Evolutionary conservation across 192 early-diverging fungal species (phyloP).

Genomic region (Coemansia sp.): DNA sequence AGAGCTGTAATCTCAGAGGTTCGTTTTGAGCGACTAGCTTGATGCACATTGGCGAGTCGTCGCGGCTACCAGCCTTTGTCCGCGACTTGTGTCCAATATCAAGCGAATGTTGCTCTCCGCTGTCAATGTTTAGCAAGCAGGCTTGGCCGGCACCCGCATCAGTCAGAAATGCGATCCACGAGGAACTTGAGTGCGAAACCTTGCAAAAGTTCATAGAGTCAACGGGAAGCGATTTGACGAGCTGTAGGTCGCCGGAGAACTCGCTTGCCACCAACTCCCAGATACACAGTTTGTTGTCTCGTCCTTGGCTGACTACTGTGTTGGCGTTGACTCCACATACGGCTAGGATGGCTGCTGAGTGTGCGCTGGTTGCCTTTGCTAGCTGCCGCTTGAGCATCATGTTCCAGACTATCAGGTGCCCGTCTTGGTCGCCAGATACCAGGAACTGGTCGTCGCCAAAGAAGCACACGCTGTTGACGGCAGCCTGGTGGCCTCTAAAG

Average conservation of each 20-base stretch:
- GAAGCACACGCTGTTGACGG: slow-evolving; percentile 53
- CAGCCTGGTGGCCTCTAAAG: slow-evolving; percentile 48
- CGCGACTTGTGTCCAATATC: slow-evolving; percentile 26
- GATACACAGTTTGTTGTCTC: slow-evolving; percentile 46
- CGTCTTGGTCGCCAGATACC: slow-evolving; percentile 52
- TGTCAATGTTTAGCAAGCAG: slow-evolving; percentile 19
- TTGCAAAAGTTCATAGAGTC: slow-evolving; percentile 57
- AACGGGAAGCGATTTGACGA: slow-evolving; percentile 12
- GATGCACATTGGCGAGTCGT: slow-evolving; percentile 49
- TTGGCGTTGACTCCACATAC: slow-evolving; percentile 16
- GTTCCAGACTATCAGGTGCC: slow-evolving; percentile 48
- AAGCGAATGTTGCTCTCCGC: background rate
- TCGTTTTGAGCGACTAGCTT: background rate
- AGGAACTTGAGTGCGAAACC: slow-evolving; percentile 2
- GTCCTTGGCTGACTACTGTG: slow-evolving; percentile 46
- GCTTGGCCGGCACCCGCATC: slow-evolving; percentile 21
- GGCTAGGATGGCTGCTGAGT: slow-evolving; percentile 28
- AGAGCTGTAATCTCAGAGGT: background rate
- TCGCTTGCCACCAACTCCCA: slow-evolving; percentile 35
- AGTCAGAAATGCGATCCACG: slow-evolving; percentile 35
- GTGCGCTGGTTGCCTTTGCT: slow-evolving; percentile 15
- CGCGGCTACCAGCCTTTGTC: slow-evolving; percentile 21
- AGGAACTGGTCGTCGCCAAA: slow-evolving; percentile 42
- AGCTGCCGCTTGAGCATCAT: slow-evolving; percentile 50
- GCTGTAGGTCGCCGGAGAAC: slow-evolving; percentile 21